A percentile compares a stretch with the other conserved stretches of the same genome.
Evolutionary conservation across 768 basidiomycete genomes (phyloP).

Genomic region (Agaricus subrufescens): DNA sequence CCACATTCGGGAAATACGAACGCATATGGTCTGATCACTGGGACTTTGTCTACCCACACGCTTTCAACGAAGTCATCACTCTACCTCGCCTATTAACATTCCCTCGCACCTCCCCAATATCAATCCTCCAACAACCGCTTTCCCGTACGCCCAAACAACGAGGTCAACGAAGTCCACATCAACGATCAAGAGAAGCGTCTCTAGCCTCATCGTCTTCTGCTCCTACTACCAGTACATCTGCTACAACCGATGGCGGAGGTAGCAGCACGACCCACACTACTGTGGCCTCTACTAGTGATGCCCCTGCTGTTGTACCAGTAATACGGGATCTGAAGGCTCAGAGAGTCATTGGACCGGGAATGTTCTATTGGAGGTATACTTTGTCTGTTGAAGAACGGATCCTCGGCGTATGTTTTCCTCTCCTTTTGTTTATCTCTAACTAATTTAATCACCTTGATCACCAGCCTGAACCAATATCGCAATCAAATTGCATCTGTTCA

Average conservation of each 20-base stretch:
- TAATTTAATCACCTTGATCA: background rate
- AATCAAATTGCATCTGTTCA: conserved; percentile 39
- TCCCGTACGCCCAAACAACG: background rate
- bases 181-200: background rate
- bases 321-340: conserved; percentile 17
- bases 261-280: no score
- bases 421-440: background rate
- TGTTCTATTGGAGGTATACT: conserved; percentile 46
- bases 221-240: background rate
- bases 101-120: background rate
- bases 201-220: background rate
- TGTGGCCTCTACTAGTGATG: no score
- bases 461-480: conserved; percentile 36
- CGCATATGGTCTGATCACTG: conserved; percentile 42
- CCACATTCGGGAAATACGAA: conserved; percentile 41
- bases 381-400: conserved; percentile 28
- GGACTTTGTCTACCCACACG: conserved; percentile 41
- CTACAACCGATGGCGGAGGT: background rate
- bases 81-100: background rate
- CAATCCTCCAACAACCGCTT: background rate
- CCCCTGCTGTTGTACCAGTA: no score
- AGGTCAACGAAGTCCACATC: background rate
- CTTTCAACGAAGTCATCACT: conserved; percentile 37
- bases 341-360: conserved; percentile 34
- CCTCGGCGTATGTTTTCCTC: conserved; percentile 28